A percentile compares a stretch with the other conserved stretches of the same genome.
Evolutionary conservation across 78 protist genomes (phyloP).

Genomic region (Planoprotostelium fungivorum): DNA sequence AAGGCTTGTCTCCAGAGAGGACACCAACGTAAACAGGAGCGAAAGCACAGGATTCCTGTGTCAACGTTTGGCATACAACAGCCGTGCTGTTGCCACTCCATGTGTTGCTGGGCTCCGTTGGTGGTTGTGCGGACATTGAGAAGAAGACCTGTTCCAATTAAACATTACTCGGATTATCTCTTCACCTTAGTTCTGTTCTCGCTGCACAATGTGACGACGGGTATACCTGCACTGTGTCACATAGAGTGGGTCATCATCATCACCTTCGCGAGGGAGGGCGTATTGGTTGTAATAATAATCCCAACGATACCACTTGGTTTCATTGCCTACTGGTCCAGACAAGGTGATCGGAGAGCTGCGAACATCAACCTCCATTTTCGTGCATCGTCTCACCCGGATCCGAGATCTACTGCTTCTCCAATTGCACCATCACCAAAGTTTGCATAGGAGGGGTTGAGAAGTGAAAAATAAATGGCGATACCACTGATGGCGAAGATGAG

Average conservation of each 20-base stretch:
- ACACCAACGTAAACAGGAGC: neutral
- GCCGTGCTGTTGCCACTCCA: neutral
- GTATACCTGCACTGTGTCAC: neutral
- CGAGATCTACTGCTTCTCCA: neutral
- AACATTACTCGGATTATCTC: too few species aligned
- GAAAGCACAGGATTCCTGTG: neutral
- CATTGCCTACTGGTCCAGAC: neutral
- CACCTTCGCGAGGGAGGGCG: neutral
- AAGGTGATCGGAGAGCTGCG: neutral
- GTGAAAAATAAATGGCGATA: neutral
- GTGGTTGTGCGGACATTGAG: neutral
- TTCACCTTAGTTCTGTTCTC: neutral
- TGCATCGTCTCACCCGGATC: neutral
- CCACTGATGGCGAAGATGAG: neutral
- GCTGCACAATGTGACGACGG: neutral
- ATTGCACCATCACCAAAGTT: neutral
- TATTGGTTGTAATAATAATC: neutral
- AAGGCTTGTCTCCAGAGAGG: neutral
- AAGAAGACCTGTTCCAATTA: neutral
- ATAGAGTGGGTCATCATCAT: neutral
- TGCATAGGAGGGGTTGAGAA: neutral
- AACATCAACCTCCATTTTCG: neutral
- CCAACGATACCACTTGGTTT: neutral
- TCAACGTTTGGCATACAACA: neutral
- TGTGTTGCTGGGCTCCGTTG: neutral